phyloP scores from a whole-genome alignment of 176 grass and related monocot species.

The Coix lacrymajobi region DNA sequence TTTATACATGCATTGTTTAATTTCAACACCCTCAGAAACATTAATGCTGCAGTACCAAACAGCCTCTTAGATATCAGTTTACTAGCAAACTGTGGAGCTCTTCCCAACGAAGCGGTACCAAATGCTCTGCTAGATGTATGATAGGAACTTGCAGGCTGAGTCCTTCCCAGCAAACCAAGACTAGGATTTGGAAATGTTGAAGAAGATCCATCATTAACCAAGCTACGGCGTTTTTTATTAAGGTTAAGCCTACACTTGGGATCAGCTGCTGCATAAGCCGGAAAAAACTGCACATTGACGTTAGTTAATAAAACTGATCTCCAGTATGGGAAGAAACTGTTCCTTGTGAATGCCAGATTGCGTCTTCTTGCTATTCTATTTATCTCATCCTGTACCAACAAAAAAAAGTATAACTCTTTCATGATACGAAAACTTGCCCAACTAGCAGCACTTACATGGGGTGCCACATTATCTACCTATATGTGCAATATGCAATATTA shows the following conservation, averaged over 20 bases:
- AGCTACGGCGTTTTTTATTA: not conserved
- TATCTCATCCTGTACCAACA: not conserved
- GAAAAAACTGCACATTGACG: not conserved
- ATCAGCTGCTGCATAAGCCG: not conserved
- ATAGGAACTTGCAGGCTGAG: not conserved
- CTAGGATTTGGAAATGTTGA: not conserved
- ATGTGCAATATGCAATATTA: not conserved
- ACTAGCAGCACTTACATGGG: not conserved
- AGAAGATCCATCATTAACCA: not conserved
- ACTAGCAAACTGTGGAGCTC: not conserved
- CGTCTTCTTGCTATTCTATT: not conserved
- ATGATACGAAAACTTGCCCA: not conserved
- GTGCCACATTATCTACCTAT: not conserved
- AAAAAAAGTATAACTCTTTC: not conserved
- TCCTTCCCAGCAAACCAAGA: not conserved
- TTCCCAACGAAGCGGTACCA: not conserved
- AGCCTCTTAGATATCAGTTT: not conserved
- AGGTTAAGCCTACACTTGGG: not conserved
- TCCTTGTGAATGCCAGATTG: not conserved
- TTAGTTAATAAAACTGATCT: conserved; percentile 1
- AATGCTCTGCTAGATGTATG: not conserved
- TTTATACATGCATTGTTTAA: conserved; percentile 1
- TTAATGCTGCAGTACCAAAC: not conserved
- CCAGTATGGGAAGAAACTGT: conserved; percentile 1
- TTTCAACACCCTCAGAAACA: not conserved